Conservation (phyloP, 2,329 filamentous ascomycete species). For the Venturia effusa region DNA sequence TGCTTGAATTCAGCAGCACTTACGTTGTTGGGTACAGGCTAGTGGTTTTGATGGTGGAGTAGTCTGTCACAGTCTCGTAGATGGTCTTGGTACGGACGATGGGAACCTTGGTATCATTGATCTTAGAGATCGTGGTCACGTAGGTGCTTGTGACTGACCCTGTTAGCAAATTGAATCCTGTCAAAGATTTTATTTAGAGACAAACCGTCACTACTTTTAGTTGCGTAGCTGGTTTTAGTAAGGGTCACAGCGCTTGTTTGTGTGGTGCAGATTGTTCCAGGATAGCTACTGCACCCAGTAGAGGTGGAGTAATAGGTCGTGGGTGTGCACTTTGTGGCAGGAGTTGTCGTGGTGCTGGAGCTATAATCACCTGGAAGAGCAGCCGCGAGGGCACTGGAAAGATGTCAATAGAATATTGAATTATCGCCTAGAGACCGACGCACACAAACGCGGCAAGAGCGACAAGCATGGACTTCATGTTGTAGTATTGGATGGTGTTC, state of each 20-base stretch:
- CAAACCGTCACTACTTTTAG: neutral
- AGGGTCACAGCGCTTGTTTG: neutral
- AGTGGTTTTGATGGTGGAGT: neutral
- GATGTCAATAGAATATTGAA: neutral
- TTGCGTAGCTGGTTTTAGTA: neutral
- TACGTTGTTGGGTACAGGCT: neutral
- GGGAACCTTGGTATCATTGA: neutral
- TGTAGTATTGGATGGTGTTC: neutral
- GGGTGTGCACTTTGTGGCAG: neutral
- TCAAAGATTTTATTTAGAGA: neutral
- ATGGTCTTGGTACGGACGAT: neutral
- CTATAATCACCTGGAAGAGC: neutral
- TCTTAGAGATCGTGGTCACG: neutral
- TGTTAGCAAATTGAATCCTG: neutral
- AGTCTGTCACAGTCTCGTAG: neutral
- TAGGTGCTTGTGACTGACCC: neutral
- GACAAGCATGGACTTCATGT: neutral
- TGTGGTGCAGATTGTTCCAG: neutral
- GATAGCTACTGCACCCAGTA: neutral
- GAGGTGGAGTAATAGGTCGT: slow-evolving; percentile 1
- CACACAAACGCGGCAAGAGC: neutral
- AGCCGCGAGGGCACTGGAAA: neutral
- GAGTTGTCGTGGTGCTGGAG: neutral
- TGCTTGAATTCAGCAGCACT: neutral
- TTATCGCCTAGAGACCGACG: neutral